Percentiles rank a stretch among this genome's conserved stretches.
Evolutionary conservation across 73 alveolate species (phyloP).

Genomic region (Stentor coeruleus): DNA sequence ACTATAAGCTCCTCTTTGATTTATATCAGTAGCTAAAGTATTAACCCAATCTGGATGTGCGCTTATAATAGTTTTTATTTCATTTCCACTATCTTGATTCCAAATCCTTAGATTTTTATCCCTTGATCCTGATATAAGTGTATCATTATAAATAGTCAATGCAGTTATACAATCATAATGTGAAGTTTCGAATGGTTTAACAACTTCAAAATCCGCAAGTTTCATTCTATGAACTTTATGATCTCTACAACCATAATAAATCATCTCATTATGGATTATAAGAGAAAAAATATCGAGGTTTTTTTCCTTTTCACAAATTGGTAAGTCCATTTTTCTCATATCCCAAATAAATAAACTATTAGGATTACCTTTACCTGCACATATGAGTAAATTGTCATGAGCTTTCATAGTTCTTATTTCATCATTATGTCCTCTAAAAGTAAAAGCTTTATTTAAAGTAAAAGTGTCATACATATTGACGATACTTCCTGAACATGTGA

Average conservation of each 20-base stretch:
- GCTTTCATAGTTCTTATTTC: conserved; percentile 43
- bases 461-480: conserved; percentile 54
- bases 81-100: conserved; percentile 21
- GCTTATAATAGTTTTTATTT: conserved; percentile 4
- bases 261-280: background rate
- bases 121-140: conserved; percentile 57
- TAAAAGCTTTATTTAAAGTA: conserved; percentile 35
- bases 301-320: conserved; percentile 51
- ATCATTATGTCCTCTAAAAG: conserved; percentile 56
- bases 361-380: conserved; percentile 55
- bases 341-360: conserved; percentile 53
- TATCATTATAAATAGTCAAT: conserved; percentile 29
- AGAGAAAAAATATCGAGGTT: conserved; percentile 48
- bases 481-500: conserved; percentile 47
- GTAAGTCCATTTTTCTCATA: conserved; percentile 35
- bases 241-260: conserved; percentile 56
- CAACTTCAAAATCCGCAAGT: conserved; percentile 20
- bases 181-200: conserved; percentile 53
- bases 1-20: conserved; percentile 29
- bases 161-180: conserved; percentile 68
- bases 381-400: conserved; percentile 32
- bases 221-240: conserved; percentile 33
- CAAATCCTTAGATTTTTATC: conserved; percentile 54
- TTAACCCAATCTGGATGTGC: conserved; percentile 60
- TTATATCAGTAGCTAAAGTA: conserved; percentile 32